Conservation (phyloP, 2,329 filamentous ascomycete species). For the Xylaria sp. region DNA sequence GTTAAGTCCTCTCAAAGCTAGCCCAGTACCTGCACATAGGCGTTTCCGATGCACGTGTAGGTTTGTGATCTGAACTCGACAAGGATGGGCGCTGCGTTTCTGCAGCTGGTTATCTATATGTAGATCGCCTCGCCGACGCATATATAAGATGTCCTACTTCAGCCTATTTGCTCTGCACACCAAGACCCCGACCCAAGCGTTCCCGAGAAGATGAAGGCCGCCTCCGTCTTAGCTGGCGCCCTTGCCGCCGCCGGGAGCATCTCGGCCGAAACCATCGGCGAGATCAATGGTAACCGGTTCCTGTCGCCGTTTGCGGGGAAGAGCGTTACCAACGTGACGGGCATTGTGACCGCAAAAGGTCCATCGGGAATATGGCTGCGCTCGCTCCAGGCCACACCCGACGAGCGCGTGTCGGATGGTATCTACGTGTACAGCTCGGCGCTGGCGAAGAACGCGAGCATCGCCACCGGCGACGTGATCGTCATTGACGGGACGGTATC, state of each 20-base stretch:
- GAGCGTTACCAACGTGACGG: slow-evolving; percentile 63
- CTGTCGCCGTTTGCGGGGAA: slow-evolving; percentile 65
- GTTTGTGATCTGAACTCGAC: not conserved
- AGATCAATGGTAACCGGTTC: slow-evolving; percentile 71
- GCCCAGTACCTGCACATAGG: too few species aligned
- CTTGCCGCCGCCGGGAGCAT: slow-evolving; percentile 41
- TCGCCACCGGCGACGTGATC: slow-evolving; percentile 63
- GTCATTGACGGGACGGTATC: slow-evolving; percentile 63
- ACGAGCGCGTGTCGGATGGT: slow-evolving; percentile 65
- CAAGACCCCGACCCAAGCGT: not conserved
- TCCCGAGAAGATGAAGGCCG: slow-evolving; percentile 13
- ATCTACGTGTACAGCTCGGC: slow-evolving; percentile 67
- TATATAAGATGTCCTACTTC: not conserved
- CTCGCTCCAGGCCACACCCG: slow-evolving; percentile 61
- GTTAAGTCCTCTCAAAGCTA: too few species aligned
- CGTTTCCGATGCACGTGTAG: too few species aligned
- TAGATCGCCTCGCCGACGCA: not conserved
- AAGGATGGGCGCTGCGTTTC: not conserved
- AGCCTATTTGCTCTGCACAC: not conserved
- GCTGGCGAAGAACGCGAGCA: slow-evolving; percentile 56
- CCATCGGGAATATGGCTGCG: slow-evolving; percentile 68
- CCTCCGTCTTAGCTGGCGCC: slow-evolving; percentile 24
- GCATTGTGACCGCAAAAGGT: slow-evolving; percentile 68
- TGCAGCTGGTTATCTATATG: not conserved
- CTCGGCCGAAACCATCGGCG: slow-evolving; percentile 52